Conservation (phyloP, 2,329 filamentous ascomycete genomes). For the Sporothrix brunneoviolacea region DNA sequence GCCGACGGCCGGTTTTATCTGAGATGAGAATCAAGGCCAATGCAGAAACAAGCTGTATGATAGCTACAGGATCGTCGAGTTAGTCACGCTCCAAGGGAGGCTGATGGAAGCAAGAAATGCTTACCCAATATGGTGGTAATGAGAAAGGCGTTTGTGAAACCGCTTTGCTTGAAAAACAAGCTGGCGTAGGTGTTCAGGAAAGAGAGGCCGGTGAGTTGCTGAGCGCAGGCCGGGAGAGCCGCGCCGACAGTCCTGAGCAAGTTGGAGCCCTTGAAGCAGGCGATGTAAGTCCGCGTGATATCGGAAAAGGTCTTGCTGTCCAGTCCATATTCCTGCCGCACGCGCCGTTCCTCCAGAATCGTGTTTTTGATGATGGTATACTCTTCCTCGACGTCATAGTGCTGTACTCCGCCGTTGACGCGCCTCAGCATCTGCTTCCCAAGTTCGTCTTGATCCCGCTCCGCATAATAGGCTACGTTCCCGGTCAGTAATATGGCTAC, state of each 20-base stretch:
- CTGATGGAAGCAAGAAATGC: too few species aligned
- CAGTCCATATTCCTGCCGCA: slow-evolving; percentile 3
- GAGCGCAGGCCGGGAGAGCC: slow-evolving; percentile 14
- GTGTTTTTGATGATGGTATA: slow-evolving; percentile 20
- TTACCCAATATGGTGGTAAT: slow-evolving; percentile 20
- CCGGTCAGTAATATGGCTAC: too few species aligned
- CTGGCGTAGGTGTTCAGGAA: slow-evolving; percentile 21
- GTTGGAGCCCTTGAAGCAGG: slow-evolving; percentile 18
- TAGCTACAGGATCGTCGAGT: too few species aligned
- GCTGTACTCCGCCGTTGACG: slow-evolving; percentile 15
- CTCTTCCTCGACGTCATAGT: slow-evolving; percentile 18
- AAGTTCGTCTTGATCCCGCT: slow-evolving; percentile 17
- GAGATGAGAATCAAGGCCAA: slow-evolving; percentile 12
- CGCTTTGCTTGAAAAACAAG: slow-evolving; percentile 22
- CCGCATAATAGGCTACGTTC: slow-evolving; percentile 17
- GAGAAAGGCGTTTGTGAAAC: slow-evolving; percentile 20
- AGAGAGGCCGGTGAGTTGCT: slow-evolving; percentile 21
- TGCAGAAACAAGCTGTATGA: slow-evolving; percentile 16
- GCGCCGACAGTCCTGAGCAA: slow-evolving; percentile 15
- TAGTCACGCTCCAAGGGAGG: too few species aligned
- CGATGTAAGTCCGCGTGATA: slow-evolving; percentile 15
- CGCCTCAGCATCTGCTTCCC: slow-evolving; percentile 16
- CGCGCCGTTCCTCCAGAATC: slow-evolving; percentile 16
- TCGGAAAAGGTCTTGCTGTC: not conserved
- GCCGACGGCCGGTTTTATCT: slow-evolving; percentile 18